Conservation (phyloP, 2,329 filamentous ascomycete genomes). For the Zasmidium citrigriseum region DNA sequence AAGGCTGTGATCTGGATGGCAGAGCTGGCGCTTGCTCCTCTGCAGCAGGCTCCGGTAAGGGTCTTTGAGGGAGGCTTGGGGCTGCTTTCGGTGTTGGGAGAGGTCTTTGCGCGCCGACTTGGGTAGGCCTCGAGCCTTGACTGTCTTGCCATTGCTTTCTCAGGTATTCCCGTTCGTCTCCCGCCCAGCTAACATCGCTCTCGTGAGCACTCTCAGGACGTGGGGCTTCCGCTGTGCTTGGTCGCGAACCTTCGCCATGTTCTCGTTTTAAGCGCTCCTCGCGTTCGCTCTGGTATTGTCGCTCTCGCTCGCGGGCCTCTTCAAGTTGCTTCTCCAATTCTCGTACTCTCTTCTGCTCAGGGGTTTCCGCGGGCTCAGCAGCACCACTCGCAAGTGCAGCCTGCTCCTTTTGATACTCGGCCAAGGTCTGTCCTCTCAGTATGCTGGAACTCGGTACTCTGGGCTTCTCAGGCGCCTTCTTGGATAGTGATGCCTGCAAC, state of each 20-base stretch:
- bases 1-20: conserved; percentile 49
- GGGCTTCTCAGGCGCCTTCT: conserved; percentile 64
- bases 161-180: conserved; percentile 65
- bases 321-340: conserved; percentile 77
- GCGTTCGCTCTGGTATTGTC: conserved; percentile 63
- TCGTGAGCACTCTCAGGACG: conserved; percentile 41
- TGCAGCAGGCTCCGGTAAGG: conserved; percentile 25
- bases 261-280: conserved; percentile 49
- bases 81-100: conserved; percentile 26
- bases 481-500: conserved; percentile 64
- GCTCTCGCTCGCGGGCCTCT: conserved; percentile 67
- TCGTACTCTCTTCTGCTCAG: conserved; percentile 69
- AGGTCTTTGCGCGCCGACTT: conserved; percentile 40
- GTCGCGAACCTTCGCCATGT: conserved; percentile 37
- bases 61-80: conserved; percentile 19
- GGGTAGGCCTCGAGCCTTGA: conserved; percentile 33
- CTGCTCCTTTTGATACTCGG: conserved; percentile 80
- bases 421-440: conserved; percentile 80
- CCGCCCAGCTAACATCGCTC: conserved; percentile 66
- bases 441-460: conserved; percentile 46
- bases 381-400: conserved; percentile 35
- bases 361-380: conserved; percentile 40
- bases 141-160: conserved; percentile 57
- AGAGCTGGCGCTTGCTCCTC: conserved; percentile 24
- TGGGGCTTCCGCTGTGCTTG: conserved; percentile 30